Percentiles rank a stretch among this genome's conserved stretches.
These are phyloP conservation scores for Rhodotorula mucilaginosa DNA, from an alignment of 1,284 basidiomycete species.

Conservation along the genomic window DNA sequence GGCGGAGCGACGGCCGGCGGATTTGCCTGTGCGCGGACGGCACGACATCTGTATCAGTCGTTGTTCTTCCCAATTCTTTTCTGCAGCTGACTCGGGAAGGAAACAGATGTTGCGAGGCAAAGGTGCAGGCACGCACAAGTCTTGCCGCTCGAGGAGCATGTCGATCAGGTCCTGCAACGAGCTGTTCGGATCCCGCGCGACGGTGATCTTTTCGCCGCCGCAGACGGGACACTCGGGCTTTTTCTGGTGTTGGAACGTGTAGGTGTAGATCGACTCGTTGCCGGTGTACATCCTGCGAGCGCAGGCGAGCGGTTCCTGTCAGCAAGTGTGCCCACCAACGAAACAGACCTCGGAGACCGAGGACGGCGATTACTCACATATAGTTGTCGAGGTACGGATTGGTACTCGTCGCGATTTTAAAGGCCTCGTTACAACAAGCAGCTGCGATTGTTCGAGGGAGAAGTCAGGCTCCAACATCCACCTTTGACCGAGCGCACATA, in stretches of 20 bases:
- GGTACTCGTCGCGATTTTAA: slow-evolving; percentile 94
- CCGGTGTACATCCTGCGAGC: slow-evolving; percentile 62
- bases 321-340: no score
- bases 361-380: slow-evolving; percentile 56
- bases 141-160: slow-evolving; percentile 74
- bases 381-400: slow-evolving; percentile 96
- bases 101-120: no score
- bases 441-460: slow-evolving; percentile 57
- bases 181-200: slow-evolving; percentile 62
- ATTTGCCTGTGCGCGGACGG: slow-evolving; percentile 65
- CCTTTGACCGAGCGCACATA: background rate
- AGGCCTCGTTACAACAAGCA: slow-evolving; percentile 97
- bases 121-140: slow-evolving; percentile 64
- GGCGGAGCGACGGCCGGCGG: slow-evolving; percentile 34
- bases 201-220: slow-evolving; percentile 72
- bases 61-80: no score
- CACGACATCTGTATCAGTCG: no score
- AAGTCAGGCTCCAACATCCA: background rate
- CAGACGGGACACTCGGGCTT: slow-evolving; percentile 95
- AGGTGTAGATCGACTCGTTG: slow-evolving; percentile 94
- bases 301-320: no score
- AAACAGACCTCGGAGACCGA: no score
- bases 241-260: slow-evolving; percentile 93
- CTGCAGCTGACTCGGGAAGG: no score
- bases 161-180: slow-evolving; percentile 84